Percentiles rank a stretch among this genome's conserved stretches.
Evolutionary conservation across 202 grass and related monocot genomes (phyloP).

Genomic region (Hordeum pubiflorum): DNA sequence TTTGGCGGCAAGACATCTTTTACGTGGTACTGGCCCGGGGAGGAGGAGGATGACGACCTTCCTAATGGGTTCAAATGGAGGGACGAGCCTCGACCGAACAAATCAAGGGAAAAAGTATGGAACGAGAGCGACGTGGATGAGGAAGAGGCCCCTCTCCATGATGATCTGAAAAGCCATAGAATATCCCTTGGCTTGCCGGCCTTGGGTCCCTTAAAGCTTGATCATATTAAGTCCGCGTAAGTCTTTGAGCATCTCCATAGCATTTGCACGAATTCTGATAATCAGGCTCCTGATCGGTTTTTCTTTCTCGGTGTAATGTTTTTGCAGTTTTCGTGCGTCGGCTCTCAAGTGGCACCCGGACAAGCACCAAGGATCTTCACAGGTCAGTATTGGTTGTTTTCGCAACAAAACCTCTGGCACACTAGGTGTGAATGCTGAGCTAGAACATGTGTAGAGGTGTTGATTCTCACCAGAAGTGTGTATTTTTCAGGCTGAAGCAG

Average conservation of each 20-base stretch:
- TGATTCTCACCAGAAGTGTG: not conserved
- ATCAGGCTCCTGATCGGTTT: not conserved
- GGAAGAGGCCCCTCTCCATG: conserved; percentile 33
- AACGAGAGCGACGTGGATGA: conserved; percentile 84
- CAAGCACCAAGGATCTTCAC: conserved; percentile 75
- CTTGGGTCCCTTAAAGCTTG: conserved; percentile 53
- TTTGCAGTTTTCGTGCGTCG: conserved; percentile 55
- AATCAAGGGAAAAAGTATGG: conserved; percentile 46
- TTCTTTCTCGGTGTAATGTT: not conserved
- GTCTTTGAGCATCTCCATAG: conserved; percentile 26
- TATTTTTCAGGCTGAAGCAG: conserved; percentile 42
- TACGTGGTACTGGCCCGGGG: conserved; percentile 48
- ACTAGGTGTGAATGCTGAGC: not conserved
- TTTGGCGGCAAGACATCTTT: conserved; percentile 46
- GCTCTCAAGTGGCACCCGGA: conserved; percentile 97
- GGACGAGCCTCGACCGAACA: conserved; percentile 56
- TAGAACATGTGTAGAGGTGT: not conserved
- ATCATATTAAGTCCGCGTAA: conserved; percentile 84
- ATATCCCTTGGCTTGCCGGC: conserved; percentile 63
- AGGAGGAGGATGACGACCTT: conserved; percentile 17
- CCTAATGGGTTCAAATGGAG: conserved; percentile 59
- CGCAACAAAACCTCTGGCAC: not conserved
- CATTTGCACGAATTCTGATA: not conserved
- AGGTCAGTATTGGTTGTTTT: conserved; percentile 34
- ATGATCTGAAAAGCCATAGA: conserved; percentile 43